phyloP scores from a whole-genome alignment of 2,329 filamentous ascomycete genomes.

The Hymenoscyphus linearis region DNA sequence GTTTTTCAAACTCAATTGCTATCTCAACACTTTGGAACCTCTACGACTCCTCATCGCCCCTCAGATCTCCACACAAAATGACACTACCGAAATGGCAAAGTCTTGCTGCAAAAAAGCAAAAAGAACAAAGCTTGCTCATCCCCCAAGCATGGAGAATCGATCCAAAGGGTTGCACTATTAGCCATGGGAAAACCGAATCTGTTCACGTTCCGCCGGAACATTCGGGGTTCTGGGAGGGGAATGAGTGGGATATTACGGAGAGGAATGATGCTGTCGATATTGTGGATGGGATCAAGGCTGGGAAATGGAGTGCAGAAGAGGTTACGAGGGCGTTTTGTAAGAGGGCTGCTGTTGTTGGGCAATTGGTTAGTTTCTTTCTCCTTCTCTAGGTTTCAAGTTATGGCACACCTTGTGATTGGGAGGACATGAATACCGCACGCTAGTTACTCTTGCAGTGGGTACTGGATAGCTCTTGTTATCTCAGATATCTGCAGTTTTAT shows the following conservation, averaged over 20 bases:
- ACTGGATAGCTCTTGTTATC: not conserved
- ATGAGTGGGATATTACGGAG: conserved; percentile 28
- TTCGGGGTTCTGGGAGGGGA: not conserved
- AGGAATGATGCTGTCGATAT: conserved; percentile 29
- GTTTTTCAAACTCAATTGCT: too few relatives aligned
- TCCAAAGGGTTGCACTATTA: not conserved
- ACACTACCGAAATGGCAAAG: not conserved
- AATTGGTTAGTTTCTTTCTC: conserved; percentile 31
- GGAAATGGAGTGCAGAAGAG: conserved; percentile 29
- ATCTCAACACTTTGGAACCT: too few relatives aligned
- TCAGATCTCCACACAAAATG: not conserved
- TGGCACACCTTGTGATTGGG: not conserved
- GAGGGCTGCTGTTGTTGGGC: conserved; percentile 44
- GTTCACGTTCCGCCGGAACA: not conserved
- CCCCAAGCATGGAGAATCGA: not conserved
- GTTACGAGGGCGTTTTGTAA: conserved; percentile 46
- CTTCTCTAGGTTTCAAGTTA: not conserved
- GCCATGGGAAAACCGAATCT: not conserved
- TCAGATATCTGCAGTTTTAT: not conserved
- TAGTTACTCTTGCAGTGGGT: too few relatives aligned
- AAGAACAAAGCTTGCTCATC: not conserved
- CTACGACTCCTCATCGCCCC: not conserved
- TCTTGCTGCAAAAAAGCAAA: not conserved
- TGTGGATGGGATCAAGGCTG: conserved; percentile 17
- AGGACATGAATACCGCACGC: too few relatives aligned